Conservation (phyloP, 768 basidiomycete genomes). For the Kwoniella botswanensis region DNA sequence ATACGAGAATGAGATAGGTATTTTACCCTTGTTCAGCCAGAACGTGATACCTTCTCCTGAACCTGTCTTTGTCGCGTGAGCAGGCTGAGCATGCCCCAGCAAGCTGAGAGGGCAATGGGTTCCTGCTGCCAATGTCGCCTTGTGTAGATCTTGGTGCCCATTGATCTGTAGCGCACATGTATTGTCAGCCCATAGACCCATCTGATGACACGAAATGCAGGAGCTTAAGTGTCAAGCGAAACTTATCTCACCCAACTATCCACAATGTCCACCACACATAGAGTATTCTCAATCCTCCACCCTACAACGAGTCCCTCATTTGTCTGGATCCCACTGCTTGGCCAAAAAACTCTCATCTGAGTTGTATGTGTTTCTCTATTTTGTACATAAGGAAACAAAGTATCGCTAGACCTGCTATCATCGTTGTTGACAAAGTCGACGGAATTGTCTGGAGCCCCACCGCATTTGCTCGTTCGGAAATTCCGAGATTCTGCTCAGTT, state of each 20-base stretch:
- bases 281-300: constrained; percentile 23
- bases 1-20: constrained; percentile 18
- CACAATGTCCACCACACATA: constrained; percentile 36
- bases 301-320: constrained; percentile 30
- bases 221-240: neutral
- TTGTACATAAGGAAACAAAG: too few relatives aligned
- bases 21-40: constrained; percentile 1
- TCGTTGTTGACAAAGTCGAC: neutral
- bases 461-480: neutral
- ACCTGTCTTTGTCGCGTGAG: neutral
- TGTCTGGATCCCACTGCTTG: constrained; percentile 14
- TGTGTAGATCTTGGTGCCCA: too few relatives aligned
- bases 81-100: neutral
- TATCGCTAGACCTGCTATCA: neutral
- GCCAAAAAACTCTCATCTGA: constrained; percentile 41
- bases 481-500: neutral
- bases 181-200: too few relatives aligned
- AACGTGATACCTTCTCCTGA: neutral
- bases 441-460: neutral
- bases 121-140: too few relatives aligned
- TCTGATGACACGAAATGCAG: too few relatives aligned
- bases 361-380: neutral
- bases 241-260: constrained; percentile 27
- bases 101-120: neutral
- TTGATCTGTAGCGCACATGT: too few relatives aligned